Conservation (phyloP, 805 yeast species). For the Vanderwaltozyma tropicalis region DNA sequence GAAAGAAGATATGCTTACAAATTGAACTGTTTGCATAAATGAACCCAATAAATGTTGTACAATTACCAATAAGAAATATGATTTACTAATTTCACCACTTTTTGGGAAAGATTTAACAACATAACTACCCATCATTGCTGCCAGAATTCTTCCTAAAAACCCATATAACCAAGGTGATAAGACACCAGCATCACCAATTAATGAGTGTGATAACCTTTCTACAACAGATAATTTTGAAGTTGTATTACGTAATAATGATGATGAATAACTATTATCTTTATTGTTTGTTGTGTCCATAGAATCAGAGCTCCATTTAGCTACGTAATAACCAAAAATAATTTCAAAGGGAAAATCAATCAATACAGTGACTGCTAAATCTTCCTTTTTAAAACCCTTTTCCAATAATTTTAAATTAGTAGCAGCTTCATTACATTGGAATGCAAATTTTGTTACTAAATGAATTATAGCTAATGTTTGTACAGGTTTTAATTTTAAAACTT, state of each 20-base stretch:
- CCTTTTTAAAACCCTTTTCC: constrained; percentile 87
- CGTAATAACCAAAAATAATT: constrained; percentile 87
- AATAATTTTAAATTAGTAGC: constrained; percentile 86
- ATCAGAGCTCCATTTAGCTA: constrained; percentile 89
- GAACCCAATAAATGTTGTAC: constrained; percentile 77
- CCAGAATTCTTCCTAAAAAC: constrained; percentile 65
- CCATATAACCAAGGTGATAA: constrained; percentile 86
- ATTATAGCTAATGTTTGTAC: constrained; percentile 66
- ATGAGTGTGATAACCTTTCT: constrained; percentile 4
- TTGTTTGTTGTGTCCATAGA: constrained; percentile 1
- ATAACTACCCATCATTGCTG: constrained; percentile 67
- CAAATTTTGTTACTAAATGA: constrained; percentile 74
- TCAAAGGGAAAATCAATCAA: constrained; percentile 94
- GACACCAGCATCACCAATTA: constrained; percentile 39
- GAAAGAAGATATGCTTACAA: constrained; percentile 88
- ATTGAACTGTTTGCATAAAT: constrained; percentile 90
- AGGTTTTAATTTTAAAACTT: constrained; percentile 57
- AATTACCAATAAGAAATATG: constrained; percentile 63
- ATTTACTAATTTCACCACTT: constrained; percentile 34
- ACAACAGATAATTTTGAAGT: background rate
- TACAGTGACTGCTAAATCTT: constrained; percentile 86
- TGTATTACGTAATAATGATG: background rate
- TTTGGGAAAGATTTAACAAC: constrained; percentile 66
- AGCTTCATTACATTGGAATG: constrained; percentile 92
- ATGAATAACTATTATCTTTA: constrained; percentile 1